Evolutionary conservation across 768 basidiomycete genomes (phyloP), one percentile per base, ranked within the genome.

Genomic region (Tubosaeta sp.): DNA sequence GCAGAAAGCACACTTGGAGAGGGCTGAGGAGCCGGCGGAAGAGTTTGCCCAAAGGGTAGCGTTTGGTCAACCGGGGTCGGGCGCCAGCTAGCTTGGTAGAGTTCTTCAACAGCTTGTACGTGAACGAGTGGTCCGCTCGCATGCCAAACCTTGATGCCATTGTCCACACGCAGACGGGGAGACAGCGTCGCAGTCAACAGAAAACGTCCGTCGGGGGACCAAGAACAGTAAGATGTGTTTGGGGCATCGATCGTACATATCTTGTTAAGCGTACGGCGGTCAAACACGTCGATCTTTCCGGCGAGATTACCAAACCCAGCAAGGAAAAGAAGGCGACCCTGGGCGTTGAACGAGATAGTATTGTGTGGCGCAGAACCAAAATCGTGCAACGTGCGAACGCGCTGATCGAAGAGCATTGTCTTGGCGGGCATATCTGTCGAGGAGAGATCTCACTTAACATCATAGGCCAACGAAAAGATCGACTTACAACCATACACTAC

Each of bases 261-360:
- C 66, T 94, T 95, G 56, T 76, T 81, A 32, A 97, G 77, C 17
- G 85, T 83, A 48, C 91, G 87, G 17, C 95, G 84, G 70, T 98
- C 97, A 71, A 87, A 86, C 58, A 99, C 74, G 62, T 97, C 91
- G 54, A 95, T 84, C 68, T 93, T 91, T 17, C 97, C 97, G 0
- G 93, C 91, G 43, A 99, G 78, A 67, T 98, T 99, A 26, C 97
- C 95, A 69, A 98, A 99, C 6, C 97, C 97, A 1, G 92, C 97
- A 31, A 95, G 77, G 42, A 90, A 82, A 53, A 99, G 68, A 16
- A 99, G 77, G 4, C 92, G 84, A 9, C 87, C 88, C 70, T 98
- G 95, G 0, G 95, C 91, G 69, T 95, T 97, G 80, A 95, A 98
- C 17, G 86, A 81, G 51, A 97, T 82, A 71, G 88, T 95, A 72